These are phyloP conservation scores for Calonectria honghensis DNA, from an alignment of 2,329 filamentous ascomycete genomes.

Conservation along the genomic window DNA sequence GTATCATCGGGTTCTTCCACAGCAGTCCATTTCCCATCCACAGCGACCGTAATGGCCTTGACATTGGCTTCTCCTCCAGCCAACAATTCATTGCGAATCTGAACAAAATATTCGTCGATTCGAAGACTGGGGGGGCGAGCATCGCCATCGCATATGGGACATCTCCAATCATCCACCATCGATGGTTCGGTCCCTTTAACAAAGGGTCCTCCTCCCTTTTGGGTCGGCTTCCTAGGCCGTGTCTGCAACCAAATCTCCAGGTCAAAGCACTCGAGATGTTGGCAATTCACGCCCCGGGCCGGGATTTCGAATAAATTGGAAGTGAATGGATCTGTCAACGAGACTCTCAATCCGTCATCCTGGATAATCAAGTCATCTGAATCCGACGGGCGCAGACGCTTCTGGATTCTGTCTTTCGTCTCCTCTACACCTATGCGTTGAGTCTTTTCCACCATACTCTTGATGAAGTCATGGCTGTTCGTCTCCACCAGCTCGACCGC, in stretches of 20 bases:
- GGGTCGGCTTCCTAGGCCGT: constrained; percentile 68
- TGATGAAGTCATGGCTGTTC: constrained; percentile 65
- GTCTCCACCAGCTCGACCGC: constrained; percentile 83
- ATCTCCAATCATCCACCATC: constrained; percentile 85
- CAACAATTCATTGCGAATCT: constrained; percentile 74
- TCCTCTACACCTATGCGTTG: constrained; percentile 65
- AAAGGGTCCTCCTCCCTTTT: constrained; percentile 37
- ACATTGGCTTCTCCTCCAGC: constrained; percentile 46
- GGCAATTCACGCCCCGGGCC: constrained; percentile 81
- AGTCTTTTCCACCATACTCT: constrained; percentile 61
- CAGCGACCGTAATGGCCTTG: constrained; percentile 57
- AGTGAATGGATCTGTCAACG: constrained; percentile 81
- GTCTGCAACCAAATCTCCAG: constrained; percentile 86
- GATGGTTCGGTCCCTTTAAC: constrained; percentile 66
- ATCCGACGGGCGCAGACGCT: constrained; percentile 60
- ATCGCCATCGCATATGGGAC: constrained; percentile 87
- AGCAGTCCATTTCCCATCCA: constrained; percentile 59
- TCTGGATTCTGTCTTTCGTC: constrained; percentile 75
- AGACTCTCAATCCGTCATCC: constrained; percentile 72
- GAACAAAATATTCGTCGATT: constrained; percentile 83
- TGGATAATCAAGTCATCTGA: constrained; percentile 78
- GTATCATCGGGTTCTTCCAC: constrained; percentile 57
- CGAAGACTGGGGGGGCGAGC: constrained; percentile 83
- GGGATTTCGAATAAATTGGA: constrained; percentile 80
- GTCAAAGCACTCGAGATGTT: constrained; percentile 93